A percentile compares a stretch with the other conserved stretches of the same genome.
phyloP scores from a whole-genome alignment of 1,284 basidiomycete genomes.

The Macrocystidia cucumis region DNA sequence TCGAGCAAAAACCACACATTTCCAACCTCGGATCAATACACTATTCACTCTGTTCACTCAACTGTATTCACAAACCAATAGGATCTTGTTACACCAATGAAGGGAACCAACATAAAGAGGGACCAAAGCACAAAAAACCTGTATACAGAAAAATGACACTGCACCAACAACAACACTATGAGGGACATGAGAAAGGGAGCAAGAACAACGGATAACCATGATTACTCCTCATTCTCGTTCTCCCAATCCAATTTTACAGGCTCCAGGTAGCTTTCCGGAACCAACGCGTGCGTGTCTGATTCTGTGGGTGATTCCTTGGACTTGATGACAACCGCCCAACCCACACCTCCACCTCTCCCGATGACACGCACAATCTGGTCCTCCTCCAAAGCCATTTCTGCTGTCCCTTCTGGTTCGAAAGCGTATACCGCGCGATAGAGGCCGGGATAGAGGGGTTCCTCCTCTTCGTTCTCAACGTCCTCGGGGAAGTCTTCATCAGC shows the following conservation, averaged over 20 bases:
- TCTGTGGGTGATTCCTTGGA: constrained; percentile 23
- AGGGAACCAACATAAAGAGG: too few species aligned
- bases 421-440: constrained; percentile 64
- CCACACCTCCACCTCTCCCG: constrained; percentile 64
- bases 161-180: too few species aligned
- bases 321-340: constrained; percentile 61
- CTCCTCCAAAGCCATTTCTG: constrained; percentile 69
- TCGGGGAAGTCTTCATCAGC: constrained; percentile 19
- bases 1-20: too few species aligned
- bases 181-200: too few species aligned
- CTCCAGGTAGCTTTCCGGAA: constrained; percentile 64
- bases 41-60: too few species aligned
- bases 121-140: too few species aligned
- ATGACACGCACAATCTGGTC: constrained; percentile 63
- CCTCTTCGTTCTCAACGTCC: constrained; percentile 25
- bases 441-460: constrained; percentile 48
- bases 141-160: too few species aligned
- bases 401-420: constrained; percentile 64
- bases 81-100: too few species aligned
- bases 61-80: too few species aligned
- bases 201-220: too few species aligned
- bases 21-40: too few species aligned
- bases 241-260: constrained; percentile 31
- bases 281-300: constrained; percentile 44
- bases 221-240: constrained; percentile 15